Base-by-base conservation (phyloP, 2,329 filamentous ascomycete genomes). In the Fusarium sp. region DNA sequence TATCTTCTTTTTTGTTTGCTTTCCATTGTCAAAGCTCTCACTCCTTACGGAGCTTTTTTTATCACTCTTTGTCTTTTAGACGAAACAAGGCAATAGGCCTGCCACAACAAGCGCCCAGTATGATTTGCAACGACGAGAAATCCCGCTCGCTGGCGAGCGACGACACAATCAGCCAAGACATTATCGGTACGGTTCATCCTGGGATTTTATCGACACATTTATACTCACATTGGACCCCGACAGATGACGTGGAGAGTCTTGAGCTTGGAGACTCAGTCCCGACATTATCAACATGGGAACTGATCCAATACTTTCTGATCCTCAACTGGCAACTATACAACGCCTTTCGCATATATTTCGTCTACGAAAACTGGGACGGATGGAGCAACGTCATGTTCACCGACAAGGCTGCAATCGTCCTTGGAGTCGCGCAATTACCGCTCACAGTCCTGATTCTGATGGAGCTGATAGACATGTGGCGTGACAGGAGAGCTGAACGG, bases 401-500 rank as follows among this genome's bases (percentile, higher is more conserved):
- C 25, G 27, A 51, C 16, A 31, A 51, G 6, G 46, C 46, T 0
- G 46, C 46, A 13, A 29, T 51, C 6, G 25, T 51, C 8, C 27
- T 51, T 6, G 46, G n/a, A 11, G 46, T 33, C n/a, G 27, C 27
- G 46, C 46, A 51, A 14, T 20, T 51, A 33, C 27, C 46, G 46
- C 27, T 33, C n/a, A 33, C 46, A 7, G 16, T 33, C 10, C 8
- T 33, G 9, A 29, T 51, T 33, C 25, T 51, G 27, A 33, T 29
- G 46, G 46, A 33, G 27, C n/a, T 51, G 46, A 33, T 51, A 51
- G 68, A 66, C 27, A 64, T 63, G 9, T 70, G 42, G 42, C 23
- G 42, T n/a, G 42, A 49, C 23, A 10, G 42, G 42, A 49, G 42
- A 27, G 42, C 42, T 10, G 14, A 49, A 10, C 23, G 42, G 23